These are phyloP conservation scores for Lachnellula cervina DNA, from an alignment of 2,329 filamentous ascomycete genomes.

Conservation along the genomic window DNA sequence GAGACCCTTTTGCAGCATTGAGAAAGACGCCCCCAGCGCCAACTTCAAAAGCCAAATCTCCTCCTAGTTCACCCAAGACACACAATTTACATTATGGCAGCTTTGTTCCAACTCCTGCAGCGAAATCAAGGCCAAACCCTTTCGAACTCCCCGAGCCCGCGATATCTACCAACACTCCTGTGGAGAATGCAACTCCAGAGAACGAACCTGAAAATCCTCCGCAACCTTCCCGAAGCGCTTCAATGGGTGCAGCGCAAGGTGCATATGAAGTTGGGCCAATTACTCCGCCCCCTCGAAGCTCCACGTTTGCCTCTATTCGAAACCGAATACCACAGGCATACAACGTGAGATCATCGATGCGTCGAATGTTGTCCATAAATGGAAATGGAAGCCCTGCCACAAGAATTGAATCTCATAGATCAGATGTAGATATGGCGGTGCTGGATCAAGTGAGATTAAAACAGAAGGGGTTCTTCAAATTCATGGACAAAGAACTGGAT, in stretches of 20 bases:
- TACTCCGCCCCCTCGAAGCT: conserved; percentile 19
- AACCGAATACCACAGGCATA: conserved; percentile 12
- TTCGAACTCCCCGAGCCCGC: conserved; percentile 60
- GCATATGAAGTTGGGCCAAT: conserved; percentile 40
- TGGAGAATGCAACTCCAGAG: not conserved
- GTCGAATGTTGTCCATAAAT: conserved; percentile 24
- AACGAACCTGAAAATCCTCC: not conserved
- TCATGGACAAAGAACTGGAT: conserved; percentile 76
- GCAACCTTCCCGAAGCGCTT: conserved; percentile 7
- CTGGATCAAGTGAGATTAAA: conserved; percentile 63
- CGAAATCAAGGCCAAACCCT: conserved; percentile 29
- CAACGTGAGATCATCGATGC: conserved; percentile 20
- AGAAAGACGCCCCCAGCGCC: conserved; percentile 33
- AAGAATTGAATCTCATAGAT: conserved; percentile 37
- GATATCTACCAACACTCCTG: conserved; percentile 10
- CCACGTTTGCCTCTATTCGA: conserved; percentile 23
- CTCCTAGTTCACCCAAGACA: conserved; percentile 33
- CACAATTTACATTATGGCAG: conserved; percentile 48
- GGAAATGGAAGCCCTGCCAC: conserved; percentile 29
- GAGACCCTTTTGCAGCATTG: conserved; percentile 9
- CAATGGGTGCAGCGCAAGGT: conserved; percentile 22
- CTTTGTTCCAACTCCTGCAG: conserved; percentile 52
- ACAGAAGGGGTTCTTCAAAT: conserved; percentile 81
- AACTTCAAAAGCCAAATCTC: conserved; percentile 25
- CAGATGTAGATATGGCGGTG: conserved; percentile 48